Conservation (phyloP, 2,329 filamentous ascomycete species). For the Colletotrichum sp. region DNA sequence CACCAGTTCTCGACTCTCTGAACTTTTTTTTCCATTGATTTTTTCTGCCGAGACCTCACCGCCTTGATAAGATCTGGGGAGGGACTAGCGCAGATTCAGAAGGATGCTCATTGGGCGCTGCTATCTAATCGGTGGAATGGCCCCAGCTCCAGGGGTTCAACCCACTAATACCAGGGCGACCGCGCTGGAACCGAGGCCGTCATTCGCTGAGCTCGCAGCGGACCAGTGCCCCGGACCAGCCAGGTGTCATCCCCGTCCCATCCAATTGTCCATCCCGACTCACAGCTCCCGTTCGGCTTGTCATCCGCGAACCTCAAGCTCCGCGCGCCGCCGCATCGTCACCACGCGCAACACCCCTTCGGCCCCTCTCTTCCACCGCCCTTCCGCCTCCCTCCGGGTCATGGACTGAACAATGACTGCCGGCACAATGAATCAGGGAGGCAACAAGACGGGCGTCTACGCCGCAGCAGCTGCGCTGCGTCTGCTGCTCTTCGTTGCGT, state of each 20-base stretch:
- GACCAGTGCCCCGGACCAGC: conserved; percentile 16
- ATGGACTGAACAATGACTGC: conserved; percentile 21
- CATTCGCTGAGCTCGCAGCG: conserved; percentile 3
- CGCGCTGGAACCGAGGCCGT: background rate
- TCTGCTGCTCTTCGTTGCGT: conserved; percentile 78
- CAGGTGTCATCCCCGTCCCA: conserved; percentile 28
- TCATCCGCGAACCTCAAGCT: background rate
- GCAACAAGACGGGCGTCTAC: conserved; percentile 63
- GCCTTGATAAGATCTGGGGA: conserved; percentile 13
- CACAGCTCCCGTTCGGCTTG: background rate
- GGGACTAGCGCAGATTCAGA: background rate
- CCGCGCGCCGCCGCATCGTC: background rate
- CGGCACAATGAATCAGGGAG: conserved; percentile 43
- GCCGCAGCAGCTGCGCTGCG: conserved; percentile 78
- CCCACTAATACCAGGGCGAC: conserved; percentile 11
- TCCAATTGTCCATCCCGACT: conserved; percentile 12
- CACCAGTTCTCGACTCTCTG: conserved; percentile 27
- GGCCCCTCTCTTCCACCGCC: background rate
- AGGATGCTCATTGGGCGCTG: background rate
- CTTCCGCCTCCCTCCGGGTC: background rate
- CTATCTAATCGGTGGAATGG: conserved; percentile 13
- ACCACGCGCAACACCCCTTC: background rate
- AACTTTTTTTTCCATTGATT: conserved; percentile 34
- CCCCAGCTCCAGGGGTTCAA: conserved; percentile 15
- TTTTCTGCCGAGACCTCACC: conserved; percentile 25